phyloP scores from a whole-genome alignment of 1,284 basidiomycete species.

The Sanguinoderma infundibulare region DNA sequence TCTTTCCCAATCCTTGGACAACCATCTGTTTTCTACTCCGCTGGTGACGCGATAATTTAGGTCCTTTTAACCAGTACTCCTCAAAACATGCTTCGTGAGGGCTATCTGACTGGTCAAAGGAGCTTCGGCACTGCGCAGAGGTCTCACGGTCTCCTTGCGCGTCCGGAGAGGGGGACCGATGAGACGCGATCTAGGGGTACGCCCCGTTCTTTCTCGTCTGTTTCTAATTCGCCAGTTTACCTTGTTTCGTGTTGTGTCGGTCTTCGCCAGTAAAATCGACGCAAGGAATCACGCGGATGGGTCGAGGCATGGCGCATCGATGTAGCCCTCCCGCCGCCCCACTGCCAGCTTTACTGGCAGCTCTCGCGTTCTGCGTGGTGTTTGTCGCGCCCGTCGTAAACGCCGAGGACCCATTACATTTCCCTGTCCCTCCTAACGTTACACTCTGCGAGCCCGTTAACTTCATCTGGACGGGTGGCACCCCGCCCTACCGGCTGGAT shows the following conservation, averaged over 20 bases:
- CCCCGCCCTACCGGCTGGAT: conserved; percentile 4
- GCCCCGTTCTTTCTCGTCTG: not conserved
- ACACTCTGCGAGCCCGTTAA: not conserved
- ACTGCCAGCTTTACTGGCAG: not conserved
- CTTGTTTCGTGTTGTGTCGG: too few species aligned
- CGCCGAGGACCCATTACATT: not conserved
- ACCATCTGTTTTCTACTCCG: too few species aligned
- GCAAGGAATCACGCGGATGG: not conserved
- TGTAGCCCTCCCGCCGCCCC: not conserved
- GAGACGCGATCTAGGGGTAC: not conserved
- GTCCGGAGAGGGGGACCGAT: not conserved
- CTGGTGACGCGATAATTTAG: too few species aligned
- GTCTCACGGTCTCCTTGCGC: too few species aligned
- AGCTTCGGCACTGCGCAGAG: too few species aligned
- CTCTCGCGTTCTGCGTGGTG: not conserved
- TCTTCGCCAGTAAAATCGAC: too few species aligned
- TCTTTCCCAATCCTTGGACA: too few species aligned
- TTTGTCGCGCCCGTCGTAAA: not conserved
- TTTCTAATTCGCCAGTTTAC: too few species aligned
- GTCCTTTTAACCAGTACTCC: too few species aligned
- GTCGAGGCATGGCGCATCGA: not conserved
- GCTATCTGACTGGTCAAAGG: too few species aligned
- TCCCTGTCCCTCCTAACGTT: not conserved
- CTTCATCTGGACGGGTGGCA: conserved; percentile 7
- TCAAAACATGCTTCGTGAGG: too few species aligned